Evolutionary conservation across 805 yeast genomes (phyloP), one percentile per base, ranked within the genome.

Genomic region (Candida schatavii): DNA sequence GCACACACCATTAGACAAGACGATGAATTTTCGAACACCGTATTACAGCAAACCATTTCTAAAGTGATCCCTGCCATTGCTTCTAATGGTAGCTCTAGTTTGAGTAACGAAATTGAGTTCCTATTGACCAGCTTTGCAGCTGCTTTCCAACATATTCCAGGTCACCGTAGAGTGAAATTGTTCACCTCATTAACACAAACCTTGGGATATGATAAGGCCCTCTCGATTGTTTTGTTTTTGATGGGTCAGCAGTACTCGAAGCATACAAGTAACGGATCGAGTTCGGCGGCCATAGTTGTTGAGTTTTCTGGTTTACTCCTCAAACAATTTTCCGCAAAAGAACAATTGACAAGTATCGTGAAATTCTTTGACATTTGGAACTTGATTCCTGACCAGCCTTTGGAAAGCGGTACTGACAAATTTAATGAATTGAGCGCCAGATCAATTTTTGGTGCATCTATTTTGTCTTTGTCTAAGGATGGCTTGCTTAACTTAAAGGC

Each of bases 1-100:
- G 96, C 98, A 10, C 95, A 89, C 56, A 90, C 97, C 11, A 79
- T 93, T 40, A 83, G 96, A 55, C 97, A 93, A 65, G 99, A 93
- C 61, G 98, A 93, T 62, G 97, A 88, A 58, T 91, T 87, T 56
- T 88, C 97, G 0, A 85, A 85, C 25, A 86, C 86, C 50, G 97
- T 90, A 35, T 88, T 93, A 47, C 95, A 89, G 55, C 93, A 88
- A 59, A 91, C 99, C 2, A 84, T 93, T 38, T 68, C 85, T 18
- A 83, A 85, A 52, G 97, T 93, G 38, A 82, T 93, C 27, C 98
- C 99, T 4, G 97, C 97, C 0, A 74, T 91, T 46, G 70, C 71
- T 5, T 53, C 60, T 4, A 56, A 54, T 40, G 80, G 89, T 3
- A 48, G 62, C 2, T 55, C 64, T 17, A 63, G 73, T 10, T 62